Percentiles rank a stretch among this genome's conserved stretches.
Conservation (phyloP, 2,329 filamentous ascomycete species). For the Thielaviopsis ethacetica region DNA sequence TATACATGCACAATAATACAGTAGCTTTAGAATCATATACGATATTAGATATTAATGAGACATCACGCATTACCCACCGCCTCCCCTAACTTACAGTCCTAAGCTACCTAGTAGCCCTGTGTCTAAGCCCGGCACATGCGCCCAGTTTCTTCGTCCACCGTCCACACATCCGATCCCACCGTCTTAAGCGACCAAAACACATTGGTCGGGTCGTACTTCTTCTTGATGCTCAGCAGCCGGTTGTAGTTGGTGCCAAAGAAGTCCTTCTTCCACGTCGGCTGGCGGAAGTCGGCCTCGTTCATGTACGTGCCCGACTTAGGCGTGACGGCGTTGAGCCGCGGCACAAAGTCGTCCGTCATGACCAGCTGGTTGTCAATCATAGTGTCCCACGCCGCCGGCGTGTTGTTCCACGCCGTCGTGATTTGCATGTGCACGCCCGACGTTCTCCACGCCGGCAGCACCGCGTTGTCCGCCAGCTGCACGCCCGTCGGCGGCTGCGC, state of each 20-base stretch:
- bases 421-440: conserved; percentile 6
- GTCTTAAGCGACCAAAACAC: conserved; percentile 31
- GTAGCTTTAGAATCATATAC: not conserved
- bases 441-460: conserved; percentile 15
- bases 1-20: too few species aligned
- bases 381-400: conserved; percentile 3
- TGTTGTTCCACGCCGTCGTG: conserved; percentile 5
- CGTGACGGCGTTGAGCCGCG: conserved; percentile 22
- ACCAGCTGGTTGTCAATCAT: conserved; percentile 5
- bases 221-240: conserved; percentile 28
- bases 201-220: conserved; percentile 28
- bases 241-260: conserved; percentile 33
- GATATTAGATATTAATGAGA: too few species aligned
- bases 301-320: conserved; percentile 29
- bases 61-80: too few species aligned
- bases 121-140: conserved; percentile 21
- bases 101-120: not conserved
- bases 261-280: conserved; percentile 25
- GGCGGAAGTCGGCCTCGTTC: conserved; percentile 34
- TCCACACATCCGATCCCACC: conserved; percentile 37
- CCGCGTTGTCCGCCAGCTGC: conserved; percentile 15
- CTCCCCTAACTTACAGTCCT: not conserved
- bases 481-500: conserved; percentile 15
- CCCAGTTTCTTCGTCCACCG: conserved; percentile 20
- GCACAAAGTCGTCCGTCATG: conserved; percentile 18